phyloP scores from a whole-genome alignment of 768 basidiomycete species.

The Hortiboletus campestris region DNA sequence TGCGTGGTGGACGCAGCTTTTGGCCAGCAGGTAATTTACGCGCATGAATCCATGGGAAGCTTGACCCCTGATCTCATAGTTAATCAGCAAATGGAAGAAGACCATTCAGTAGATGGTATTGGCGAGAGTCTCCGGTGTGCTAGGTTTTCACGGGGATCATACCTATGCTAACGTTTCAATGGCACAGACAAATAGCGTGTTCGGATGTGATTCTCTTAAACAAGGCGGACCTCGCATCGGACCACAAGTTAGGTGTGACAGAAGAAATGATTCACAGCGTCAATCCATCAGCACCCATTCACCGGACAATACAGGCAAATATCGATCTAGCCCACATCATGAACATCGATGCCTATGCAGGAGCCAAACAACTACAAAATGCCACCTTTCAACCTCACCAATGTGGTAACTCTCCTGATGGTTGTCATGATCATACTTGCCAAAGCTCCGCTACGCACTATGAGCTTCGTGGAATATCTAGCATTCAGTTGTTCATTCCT shows the following conservation, averaged over 20 bases:
- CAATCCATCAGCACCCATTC: slow-evolving; percentile 77
- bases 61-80: slow-evolving; percentile 1
- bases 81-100: slow-evolving; percentile 82
- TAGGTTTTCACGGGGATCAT: neutral
- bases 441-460: slow-evolving; percentile 50
- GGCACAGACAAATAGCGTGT: slow-evolving; percentile 83
- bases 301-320: slow-evolving; percentile 66
- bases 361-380: slow-evolving; percentile 34
- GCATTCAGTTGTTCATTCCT: slow-evolving; percentile 70
- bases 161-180: neutral
- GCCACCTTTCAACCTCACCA: slow-evolving; percentile 28
- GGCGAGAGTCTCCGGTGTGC: slow-evolving; percentile 79
- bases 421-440: slow-evolving; percentile 30
- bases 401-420: slow-evolving; percentile 26
- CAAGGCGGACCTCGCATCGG: slow-evolving; percentile 75
- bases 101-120: slow-evolving; percentile 57
- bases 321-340: slow-evolving; percentile 79
- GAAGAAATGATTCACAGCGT: slow-evolving; percentile 66
- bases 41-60: slow-evolving; percentile 32
- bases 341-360: slow-evolving; percentile 75
- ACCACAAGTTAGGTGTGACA: slow-evolving; percentile 43
- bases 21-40: slow-evolving; percentile 55
- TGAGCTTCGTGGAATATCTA: slow-evolving; percentile 79
- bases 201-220: slow-evolving; percentile 92
- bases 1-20: slow-evolving; percentile 92